Evolutionary conservation across 805 yeast genomes (phyloP).

Genomic region (Zygoascus bituminiphila): DNA sequence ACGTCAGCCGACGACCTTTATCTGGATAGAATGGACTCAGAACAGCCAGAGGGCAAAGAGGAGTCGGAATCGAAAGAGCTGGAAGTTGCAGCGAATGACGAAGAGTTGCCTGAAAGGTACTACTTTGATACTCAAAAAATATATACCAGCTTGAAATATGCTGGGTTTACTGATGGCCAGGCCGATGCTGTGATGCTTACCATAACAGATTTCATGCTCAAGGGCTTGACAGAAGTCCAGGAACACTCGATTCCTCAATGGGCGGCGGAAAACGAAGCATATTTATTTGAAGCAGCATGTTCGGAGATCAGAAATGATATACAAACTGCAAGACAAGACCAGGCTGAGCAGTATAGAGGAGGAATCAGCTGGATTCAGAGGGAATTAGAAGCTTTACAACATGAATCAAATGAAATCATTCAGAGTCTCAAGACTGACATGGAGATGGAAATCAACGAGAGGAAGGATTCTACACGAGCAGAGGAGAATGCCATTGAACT

Average conservation of each 20-base stretch:
- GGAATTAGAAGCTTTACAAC: constrained; percentile 62
- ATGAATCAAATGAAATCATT: constrained; percentile 60
- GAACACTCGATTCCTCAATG: constrained; percentile 36
- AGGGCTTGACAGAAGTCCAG: constrained; percentile 27
- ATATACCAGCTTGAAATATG: constrained; percentile 40
- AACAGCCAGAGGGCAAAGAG: background rate
- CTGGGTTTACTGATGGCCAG: constrained; percentile 57
- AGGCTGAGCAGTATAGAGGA: constrained; percentile 57
- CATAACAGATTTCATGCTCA: constrained; percentile 31
- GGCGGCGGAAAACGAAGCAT: constrained; percentile 80
- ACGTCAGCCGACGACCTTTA: background rate
- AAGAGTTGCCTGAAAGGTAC: constrained; percentile 7
- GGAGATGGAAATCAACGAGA: constrained; percentile 77
- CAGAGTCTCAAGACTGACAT: constrained; percentile 63
- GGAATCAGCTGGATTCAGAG: constrained; percentile 64
- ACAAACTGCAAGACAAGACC: constrained; percentile 59
- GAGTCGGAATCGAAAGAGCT: constrained; percentile 1
- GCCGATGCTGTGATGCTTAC: constrained; percentile 48
- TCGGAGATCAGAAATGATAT: constrained; percentile 78
- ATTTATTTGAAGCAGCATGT: constrained; percentile 85
- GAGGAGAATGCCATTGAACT: constrained; percentile 60
- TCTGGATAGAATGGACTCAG: background rate
- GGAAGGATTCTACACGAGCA: constrained; percentile 73
- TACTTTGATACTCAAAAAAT: constrained; percentile 56
- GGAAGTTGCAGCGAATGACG: constrained; percentile 8